These are phyloP conservation scores for Pyrenophora seminiperda DNA, from an alignment of 2,329 filamentous ascomycete genomes.

Conservation along the genomic window DNA sequence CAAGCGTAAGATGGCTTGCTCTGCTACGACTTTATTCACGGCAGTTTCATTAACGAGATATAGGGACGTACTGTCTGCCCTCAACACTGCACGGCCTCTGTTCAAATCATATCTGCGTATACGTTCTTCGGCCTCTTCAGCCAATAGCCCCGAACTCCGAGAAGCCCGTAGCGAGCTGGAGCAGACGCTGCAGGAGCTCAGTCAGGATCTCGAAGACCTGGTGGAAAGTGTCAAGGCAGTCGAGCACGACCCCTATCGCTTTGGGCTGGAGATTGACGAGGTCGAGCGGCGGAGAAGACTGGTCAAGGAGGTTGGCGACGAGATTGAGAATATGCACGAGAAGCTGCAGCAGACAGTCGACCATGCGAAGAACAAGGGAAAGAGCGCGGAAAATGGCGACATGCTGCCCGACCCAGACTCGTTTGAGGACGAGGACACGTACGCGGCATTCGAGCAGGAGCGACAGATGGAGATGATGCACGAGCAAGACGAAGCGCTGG, in stretches of 20 bases:
- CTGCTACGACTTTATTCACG: slow-evolving; percentile 1
- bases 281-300: slow-evolving; percentile 78
- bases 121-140: slow-evolving; percentile 76
- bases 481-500: slow-evolving; percentile 91
- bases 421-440: slow-evolving; percentile 65
- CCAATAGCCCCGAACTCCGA: slow-evolving; percentile 66
- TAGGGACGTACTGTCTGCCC: slow-evolving; percentile 86
- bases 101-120: slow-evolving; percentile 97
- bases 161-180: slow-evolving; percentile 76
- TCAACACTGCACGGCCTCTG: slow-evolving; percentile 79
- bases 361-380: slow-evolving; percentile 46
- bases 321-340: slow-evolving; percentile 86
- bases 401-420: slow-evolving; percentile 65
- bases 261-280: slow-evolving; percentile 82
- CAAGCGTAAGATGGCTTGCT: slow-evolving; percentile 48
- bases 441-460: slow-evolving; percentile 85
- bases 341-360: slow-evolving; percentile 71
- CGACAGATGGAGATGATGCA: slow-evolving; percentile 90
- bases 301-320: slow-evolving; percentile 85
- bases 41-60: slow-evolving; percentile 27
- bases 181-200: slow-evolving; percentile 72
- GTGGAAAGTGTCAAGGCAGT: slow-evolving; percentile 84
- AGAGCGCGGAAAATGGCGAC: slow-evolving; percentile 49
- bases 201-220: slow-evolving; percentile 86
- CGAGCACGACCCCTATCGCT: slow-evolving; percentile 84